A percentile compares a stretch with the other conserved stretches of the same genome.
These are phyloP conservation scores for Bipolaris cookei DNA, from an alignment of 2,329 filamentous ascomycete species.

Conservation along the genomic window DNA sequence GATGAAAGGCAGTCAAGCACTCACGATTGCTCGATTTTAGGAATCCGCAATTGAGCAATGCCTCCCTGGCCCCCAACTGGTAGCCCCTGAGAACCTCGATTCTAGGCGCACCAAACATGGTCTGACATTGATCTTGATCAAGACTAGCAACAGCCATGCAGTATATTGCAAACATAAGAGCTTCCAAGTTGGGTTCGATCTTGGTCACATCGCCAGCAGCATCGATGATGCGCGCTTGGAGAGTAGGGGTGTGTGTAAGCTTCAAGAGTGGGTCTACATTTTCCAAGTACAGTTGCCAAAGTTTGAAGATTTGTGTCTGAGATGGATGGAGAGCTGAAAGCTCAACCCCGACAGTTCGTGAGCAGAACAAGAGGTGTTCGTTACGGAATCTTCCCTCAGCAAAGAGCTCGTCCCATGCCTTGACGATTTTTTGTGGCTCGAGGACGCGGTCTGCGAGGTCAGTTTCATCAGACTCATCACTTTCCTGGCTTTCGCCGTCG, in stretches of 20 bases:
- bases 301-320: slow-evolving; percentile 68
- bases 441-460: slow-evolving; percentile 19
- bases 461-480: slow-evolving; percentile 10
- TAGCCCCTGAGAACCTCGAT: slow-evolving; percentile 62
- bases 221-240: slow-evolving; percentile 66
- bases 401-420: slow-evolving; percentile 53
- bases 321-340: slow-evolving; percentile 68
- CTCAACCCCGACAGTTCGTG: slow-evolving; percentile 61
- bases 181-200: slow-evolving; percentile 64
- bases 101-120: slow-evolving; percentile 60
- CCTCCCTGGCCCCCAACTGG: slow-evolving; percentile 67
- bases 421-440: slow-evolving; percentile 44
- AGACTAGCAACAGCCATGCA: slow-evolving; percentile 56
- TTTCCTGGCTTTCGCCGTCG: slow-evolving; percentile 1
- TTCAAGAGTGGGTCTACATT: slow-evolving; percentile 43
- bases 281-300: slow-evolving; percentile 76
- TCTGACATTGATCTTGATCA: slow-evolving; percentile 60
- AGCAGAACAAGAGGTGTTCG: slow-evolving; percentile 62
- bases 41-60: slow-evolving; percentile 63
- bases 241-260: slow-evolving; percentile 38
- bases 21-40: slow-evolving; percentile 62
- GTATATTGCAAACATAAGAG: slow-evolving; percentile 52
- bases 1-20: slow-evolving; percentile 59
- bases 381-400: slow-evolving; percentile 37
- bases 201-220: slow-evolving; percentile 59